Evolutionary conservation across 768 basidiomycete species (phyloP).

Genomic region (Daedaleopsis nitida): DNA sequence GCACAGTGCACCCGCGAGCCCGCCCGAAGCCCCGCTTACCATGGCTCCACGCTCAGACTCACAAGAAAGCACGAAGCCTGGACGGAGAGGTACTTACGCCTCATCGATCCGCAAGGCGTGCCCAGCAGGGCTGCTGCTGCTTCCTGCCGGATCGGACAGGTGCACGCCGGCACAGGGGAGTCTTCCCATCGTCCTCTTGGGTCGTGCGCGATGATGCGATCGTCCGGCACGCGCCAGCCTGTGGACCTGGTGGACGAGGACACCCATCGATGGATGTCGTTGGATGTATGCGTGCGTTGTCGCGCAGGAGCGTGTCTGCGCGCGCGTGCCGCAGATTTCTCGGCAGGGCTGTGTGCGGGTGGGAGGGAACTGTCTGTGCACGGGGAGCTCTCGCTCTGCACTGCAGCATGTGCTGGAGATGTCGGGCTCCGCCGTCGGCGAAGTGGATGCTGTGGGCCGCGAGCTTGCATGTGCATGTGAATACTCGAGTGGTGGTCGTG

Average conservation of each 20-base stretch:
- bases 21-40: too few relatives aligned
- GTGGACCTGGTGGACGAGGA: too few relatives aligned
- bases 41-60: too few relatives aligned
- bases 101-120: not conserved
- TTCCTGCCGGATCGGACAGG: constrained; percentile 16
- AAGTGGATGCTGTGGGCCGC: too few relatives aligned
- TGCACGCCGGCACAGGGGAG: constrained; percentile 11
- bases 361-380: not conserved
- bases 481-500: not conserved
- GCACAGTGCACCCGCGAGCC: too few relatives aligned
- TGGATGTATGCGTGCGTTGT: not conserved
- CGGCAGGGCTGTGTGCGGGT: not conserved
- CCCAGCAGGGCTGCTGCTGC: not conserved
- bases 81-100: not conserved
- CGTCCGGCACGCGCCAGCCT: too few relatives aligned
- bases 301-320: not conserved
- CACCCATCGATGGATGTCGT: too few relatives aligned
- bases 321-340: not conserved
- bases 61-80: not conserved
- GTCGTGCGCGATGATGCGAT: not conserved
- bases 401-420: not conserved
- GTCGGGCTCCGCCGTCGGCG: too few relatives aligned
- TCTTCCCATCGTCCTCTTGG: constrained; percentile 18
- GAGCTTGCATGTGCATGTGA: not conserved
- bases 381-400: too few relatives aligned